Evolutionary conservation across 192 early-diverging fungal genomes (phyloP).

Genomic region (Backusella circina): DNA sequence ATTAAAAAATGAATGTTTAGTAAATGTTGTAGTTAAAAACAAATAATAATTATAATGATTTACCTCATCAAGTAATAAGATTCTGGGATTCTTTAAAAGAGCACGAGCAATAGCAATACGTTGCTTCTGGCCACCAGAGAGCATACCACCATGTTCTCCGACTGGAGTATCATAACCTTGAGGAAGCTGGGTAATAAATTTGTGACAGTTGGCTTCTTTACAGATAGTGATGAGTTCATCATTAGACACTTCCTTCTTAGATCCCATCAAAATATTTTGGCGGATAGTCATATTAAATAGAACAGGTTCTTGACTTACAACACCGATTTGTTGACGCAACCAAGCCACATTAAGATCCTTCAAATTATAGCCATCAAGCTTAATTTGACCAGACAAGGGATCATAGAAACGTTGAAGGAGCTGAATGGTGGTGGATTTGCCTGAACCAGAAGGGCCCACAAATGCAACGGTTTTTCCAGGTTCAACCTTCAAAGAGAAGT

Average conservation of each 20-base stretch:
- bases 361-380: constrained; percentile 71
- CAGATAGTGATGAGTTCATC: constrained; percentile 57
- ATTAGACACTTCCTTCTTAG: constrained; percentile 39
- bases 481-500: constrained; percentile 61
- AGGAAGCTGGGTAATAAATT: constrained; percentile 70
- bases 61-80: constrained; percentile 38
- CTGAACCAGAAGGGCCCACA: constrained; percentile 81
- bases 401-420: constrained; percentile 87
- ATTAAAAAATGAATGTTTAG: neutral
- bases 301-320: constrained; percentile 89
- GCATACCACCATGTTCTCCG: constrained; percentile 76
- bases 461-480: constrained; percentile 80
- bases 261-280: constrained; percentile 79
- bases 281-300: constrained; percentile 71
- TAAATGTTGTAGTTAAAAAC: neutral
- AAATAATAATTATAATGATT: neutral
- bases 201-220: constrained; percentile 69
- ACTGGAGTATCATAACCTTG: constrained; percentile 85
- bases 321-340: constrained; percentile 81
- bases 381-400: constrained; percentile 45
- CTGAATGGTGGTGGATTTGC: constrained; percentile 82
- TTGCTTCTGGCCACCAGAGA: constrained; percentile 96
- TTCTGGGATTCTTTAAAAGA: constrained; percentile 82
- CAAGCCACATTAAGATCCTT: constrained; percentile 73
- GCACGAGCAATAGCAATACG: constrained; percentile 95